Conservation (phyloP, 768 basidiomycete genomes). For the Lentinula raphanica region DNA sequence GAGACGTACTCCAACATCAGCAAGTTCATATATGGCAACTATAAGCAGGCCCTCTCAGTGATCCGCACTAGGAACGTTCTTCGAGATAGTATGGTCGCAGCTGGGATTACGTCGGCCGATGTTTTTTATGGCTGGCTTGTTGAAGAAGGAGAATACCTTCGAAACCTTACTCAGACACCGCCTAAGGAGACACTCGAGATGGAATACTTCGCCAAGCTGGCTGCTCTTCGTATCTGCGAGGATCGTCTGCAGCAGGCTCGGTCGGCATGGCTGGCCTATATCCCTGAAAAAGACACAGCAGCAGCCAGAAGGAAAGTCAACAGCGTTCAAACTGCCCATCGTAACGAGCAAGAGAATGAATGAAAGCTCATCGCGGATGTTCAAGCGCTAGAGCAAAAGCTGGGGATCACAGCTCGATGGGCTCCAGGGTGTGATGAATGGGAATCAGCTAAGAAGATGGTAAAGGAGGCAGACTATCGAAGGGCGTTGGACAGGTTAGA, state of each 20-base stretch:
- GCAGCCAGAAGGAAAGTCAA: too few species aligned
- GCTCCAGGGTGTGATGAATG: constrained; percentile 11
- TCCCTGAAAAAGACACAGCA: not conserved
- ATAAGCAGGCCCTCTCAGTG: not conserved
- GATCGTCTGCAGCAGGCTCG: not conserved
- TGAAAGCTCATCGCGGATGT: too few species aligned
- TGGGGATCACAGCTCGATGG: constrained; percentile 13
- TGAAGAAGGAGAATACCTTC: constrained; percentile 14
- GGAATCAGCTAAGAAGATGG: constrained; percentile 8
- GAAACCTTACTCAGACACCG: constrained; percentile 10
- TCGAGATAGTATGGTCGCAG: not conserved
- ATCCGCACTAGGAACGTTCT: not conserved
- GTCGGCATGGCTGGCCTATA: not conserved
- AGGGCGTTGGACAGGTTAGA: constrained; percentile 14
- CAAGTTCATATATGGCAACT: too few species aligned
- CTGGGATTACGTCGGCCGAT: not conserved
- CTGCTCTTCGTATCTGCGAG: not conserved
- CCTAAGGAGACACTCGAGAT: constrained; percentile 11
- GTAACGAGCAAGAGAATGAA: not conserved
- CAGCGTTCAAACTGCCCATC: not conserved
- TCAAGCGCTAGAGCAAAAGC: constrained; percentile 6
- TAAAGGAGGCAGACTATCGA: constrained; percentile 10
- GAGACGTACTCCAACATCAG: not conserved
- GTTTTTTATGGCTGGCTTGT: constrained; percentile 8
- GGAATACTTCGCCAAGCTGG: too few species aligned